These are phyloP conservation scores for Herpetospermum pedunculosum DNA, from an alignment of 306 rosid species.

Conservation along the genomic window DNA sequence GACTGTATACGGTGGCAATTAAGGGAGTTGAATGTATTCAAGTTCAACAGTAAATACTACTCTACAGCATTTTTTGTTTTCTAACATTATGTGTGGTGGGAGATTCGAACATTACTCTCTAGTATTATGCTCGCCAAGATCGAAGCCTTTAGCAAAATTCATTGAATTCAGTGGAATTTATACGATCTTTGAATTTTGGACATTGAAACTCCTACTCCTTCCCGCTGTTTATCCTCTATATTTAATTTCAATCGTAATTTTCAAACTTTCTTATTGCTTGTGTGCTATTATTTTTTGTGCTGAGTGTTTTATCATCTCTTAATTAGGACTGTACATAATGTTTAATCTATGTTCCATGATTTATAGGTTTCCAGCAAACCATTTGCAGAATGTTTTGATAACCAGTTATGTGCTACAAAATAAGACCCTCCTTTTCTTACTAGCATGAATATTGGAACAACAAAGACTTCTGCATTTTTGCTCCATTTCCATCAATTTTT, in stretches of 20 bases:
- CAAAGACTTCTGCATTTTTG: not conserved
- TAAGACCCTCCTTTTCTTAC: not conserved
- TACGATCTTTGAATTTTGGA: not conserved
- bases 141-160: not conserved
- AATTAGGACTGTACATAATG: not conserved
- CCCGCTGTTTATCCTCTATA: too few species aligned
- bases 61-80: not conserved
- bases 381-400: not conserved
- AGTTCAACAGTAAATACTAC: not conserved
- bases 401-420: not conserved
- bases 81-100: too few species aligned
- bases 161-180: not conserved
- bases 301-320: not conserved
- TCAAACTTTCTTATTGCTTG: too few species aligned
- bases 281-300: not conserved
- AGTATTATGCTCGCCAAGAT: not conserved
- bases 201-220: too few species aligned
- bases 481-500: slow-evolving; percentile 5
- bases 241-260: too few species aligned
- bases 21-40: not conserved
- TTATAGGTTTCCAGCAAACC: not conserved
- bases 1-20: not conserved
- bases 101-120: too few species aligned
- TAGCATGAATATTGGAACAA: not conserved
- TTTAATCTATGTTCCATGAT: not conserved